Base-by-base conservation (phyloP, 768 basidiomycete genomes). In the Macrolepiota dolichaula region DNA sequence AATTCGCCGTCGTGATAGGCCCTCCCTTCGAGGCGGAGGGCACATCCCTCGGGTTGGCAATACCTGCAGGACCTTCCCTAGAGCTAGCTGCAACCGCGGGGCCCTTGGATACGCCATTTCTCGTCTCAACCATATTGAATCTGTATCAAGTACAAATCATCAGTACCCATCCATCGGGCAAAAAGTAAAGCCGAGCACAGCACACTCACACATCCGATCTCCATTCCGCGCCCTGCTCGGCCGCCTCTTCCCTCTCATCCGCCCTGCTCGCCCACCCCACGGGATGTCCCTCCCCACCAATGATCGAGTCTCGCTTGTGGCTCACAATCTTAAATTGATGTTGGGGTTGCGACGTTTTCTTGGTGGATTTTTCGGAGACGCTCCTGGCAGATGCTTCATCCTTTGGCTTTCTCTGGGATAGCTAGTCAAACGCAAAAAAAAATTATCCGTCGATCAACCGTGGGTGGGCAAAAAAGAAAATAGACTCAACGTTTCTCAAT, bases 311-410 rank as follows among this genome's bases (percentile, higher is more conserved):
- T 29, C 87, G 79, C 75, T 89, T 89, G 62, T 86, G 81, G 15
- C 78, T 77, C 4, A 94, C 88, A 37, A 96, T 82, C 75, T 92
- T 91, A 81, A 96, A 94, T 64, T 91, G 87, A 7, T 32, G 29
- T 3, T 32, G 29, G 3, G 29, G 29, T 7, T 32, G 29, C 7
- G 29, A 3, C 29, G 29, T 3, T 32, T 32, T 32, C 29, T 32
- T 32, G 29, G 7, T 7, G 7, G 29, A 32, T 7, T 32, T 32
- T 7, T 32, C 29, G 29, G 3, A 7, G 6, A 59, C 56, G 2
- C 73, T 65, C 22, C 66, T 68, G 10, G 67, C 63, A 0, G 72
- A 72, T 1, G 56, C 65, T 42, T 77, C 76, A 0, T 76, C 71
- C 68, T 84, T 83, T n/a, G n/a, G n/a, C 70, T 85, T 86, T 29